Percentiles rank a stretch among this genome's conserved stretches.
These are phyloP conservation scores for Fusarium domesticum DNA, from an alignment of 2,329 filamentous ascomycete species.

Conservation along the genomic window DNA sequence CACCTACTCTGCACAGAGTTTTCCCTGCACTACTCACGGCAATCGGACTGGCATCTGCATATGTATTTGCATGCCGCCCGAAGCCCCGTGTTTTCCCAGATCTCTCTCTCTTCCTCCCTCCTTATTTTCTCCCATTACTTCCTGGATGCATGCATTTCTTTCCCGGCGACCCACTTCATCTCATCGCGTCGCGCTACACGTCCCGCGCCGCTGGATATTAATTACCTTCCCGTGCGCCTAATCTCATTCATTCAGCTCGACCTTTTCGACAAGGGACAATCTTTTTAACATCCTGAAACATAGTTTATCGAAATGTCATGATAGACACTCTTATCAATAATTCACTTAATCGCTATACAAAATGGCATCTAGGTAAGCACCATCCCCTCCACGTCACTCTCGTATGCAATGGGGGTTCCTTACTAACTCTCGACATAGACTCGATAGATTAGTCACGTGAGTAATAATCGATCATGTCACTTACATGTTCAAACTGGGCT, in stretches of 20 bases:
- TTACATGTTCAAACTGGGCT: no score
- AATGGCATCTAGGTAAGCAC: conserved; percentile 59
- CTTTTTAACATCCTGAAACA: conserved; percentile 10
- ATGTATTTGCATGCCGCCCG: no score
- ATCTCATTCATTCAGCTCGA: conserved; percentile 8
- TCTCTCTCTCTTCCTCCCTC: not conserved
- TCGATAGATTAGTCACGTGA: conserved; percentile 85
- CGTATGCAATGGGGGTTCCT: not conserved
- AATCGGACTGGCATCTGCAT: conserved; percentile 9
- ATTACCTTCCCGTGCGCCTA: conserved; percentile 10
- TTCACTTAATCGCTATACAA: conserved; percentile 36
- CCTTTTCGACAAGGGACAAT: not conserved
- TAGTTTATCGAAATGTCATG: conserved; percentile 31
- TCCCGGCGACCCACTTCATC: conserved; percentile 25
- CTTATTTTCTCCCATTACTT: conserved; percentile 5
- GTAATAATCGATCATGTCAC: no score
- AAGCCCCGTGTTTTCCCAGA: conserved; percentile 1
- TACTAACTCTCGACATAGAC: conserved; percentile 46
- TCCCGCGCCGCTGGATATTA: conserved; percentile 24
- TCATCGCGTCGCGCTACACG: conserved; percentile 31
- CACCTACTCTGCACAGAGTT: not conserved
- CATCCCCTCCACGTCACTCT: conserved; percentile 12
- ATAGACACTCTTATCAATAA: conserved; percentile 18
- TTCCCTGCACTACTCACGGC: conserved; percentile 5
- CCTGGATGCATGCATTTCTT: conserved; percentile 28